Conservation (phyloP, 805 yeast species). For the Suhomyces tanzawaensis region DNA sequence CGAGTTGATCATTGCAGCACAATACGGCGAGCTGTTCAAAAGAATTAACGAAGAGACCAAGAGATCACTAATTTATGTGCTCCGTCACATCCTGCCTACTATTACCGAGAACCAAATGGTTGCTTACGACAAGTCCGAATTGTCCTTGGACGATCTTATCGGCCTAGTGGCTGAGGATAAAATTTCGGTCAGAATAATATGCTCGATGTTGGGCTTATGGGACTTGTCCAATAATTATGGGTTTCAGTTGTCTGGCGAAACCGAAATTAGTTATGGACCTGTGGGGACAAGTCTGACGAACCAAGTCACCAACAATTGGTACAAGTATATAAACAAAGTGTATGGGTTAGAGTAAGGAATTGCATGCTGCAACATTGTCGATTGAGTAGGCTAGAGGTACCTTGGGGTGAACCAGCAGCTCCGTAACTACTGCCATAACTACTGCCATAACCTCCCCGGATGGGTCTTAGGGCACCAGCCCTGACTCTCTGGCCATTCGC, state of each 20-base stretch:
- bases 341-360: slow-evolving; percentile 30
- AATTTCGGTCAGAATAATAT: slow-evolving; percentile 30
- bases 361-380: no score
- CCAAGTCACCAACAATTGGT: slow-evolving; percentile 23
- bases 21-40: slow-evolving; percentile 5
- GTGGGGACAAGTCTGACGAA: neutral
- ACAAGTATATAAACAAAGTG: slow-evolving; percentile 26
- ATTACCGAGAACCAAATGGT: slow-evolving; percentile 4
- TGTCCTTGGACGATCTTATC: slow-evolving; percentile 14
- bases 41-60: slow-evolving; percentile 8
- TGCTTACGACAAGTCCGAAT: slow-evolving; percentile 1
- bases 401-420: no score
- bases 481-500: neutral
- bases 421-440: no score
- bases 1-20: neutral
- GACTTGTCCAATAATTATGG: slow-evolving; percentile 23
- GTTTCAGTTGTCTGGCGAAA: neutral
- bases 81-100: slow-evolving; percentile 13
- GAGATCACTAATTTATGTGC: slow-evolving; percentile 11
- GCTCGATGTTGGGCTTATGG: slow-evolving; percentile 38
- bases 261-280: neutral
- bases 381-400: no score
- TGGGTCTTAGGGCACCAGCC: slow-evolving; percentile 6
- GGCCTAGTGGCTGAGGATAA: slow-evolving; percentile 15
- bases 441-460: no score